Percentiles rank a stretch among this genome's conserved stretches.
These are phyloP conservation scores for Phalaenopsis hybrid DNA, from an alignment of 116 monocot genomes.

Conservation along the genomic window DNA sequence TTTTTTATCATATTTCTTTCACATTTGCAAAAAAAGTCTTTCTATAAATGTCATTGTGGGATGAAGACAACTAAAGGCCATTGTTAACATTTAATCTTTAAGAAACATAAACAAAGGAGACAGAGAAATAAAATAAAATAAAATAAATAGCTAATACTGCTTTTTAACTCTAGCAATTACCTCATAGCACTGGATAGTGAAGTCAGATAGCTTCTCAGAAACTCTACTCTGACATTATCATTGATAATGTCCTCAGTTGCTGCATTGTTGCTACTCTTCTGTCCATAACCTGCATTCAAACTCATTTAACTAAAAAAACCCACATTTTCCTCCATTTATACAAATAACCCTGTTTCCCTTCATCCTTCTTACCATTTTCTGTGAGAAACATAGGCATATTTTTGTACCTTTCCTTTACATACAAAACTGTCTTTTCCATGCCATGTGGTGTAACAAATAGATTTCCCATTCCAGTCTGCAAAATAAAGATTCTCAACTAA, in stretches of 20 bases:
- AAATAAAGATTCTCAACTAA: neutral
- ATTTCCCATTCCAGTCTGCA: constrained; percentile 21
- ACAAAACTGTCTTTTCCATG: constrained; percentile 15
- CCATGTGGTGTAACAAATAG: constrained; percentile 10
- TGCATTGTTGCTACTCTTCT: constrained; percentile 4
- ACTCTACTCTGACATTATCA: constrained; percentile 27
- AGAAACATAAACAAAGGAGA: no score
- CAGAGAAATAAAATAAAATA: neutral
- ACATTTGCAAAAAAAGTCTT: no score
- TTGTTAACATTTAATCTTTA: no score
- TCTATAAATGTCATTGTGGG: no score
- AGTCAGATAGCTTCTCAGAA: constrained; percentile 28
- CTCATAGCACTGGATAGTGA: constrained; percentile 27
- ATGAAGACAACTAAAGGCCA: no score
- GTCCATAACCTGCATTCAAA: constrained; percentile 21
- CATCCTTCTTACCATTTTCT: constrained; percentile 15
- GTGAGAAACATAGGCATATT: constrained; percentile 17
- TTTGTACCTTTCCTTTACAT: constrained; percentile 17
- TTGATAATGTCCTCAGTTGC: constrained; percentile 15
- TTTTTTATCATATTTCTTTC: no score
- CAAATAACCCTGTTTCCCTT: neutral
- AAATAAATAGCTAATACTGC: neutral
- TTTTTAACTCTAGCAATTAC: constrained; percentile 6
- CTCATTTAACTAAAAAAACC: neutral
- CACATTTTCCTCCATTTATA: neutral